Base-by-base conservation (phyloP, 371 early-diverging fungal species). In the Mucor sp. region DNA sequence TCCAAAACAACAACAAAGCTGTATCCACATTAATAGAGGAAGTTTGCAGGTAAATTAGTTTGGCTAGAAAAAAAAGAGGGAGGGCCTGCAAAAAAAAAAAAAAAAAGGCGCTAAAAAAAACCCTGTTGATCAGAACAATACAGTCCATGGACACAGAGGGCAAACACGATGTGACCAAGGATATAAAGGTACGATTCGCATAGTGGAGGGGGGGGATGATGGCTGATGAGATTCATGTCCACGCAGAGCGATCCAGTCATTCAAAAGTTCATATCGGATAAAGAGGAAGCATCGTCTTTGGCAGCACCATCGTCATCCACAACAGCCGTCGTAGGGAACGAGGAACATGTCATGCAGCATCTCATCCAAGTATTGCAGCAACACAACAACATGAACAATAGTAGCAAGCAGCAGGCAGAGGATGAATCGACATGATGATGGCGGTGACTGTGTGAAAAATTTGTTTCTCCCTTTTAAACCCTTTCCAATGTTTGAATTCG, bases 191-290 rank as follows among this genome's bases (percentile, higher is more conserved):
- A 63, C 43, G n/a, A 4, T 23, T 44, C 19, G 23, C n/a, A 9
- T 12, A 9, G 15, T 33, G 23, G 12, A 11, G 35, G 35, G 1
- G 35, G 35, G 8, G 12, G n/a, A 17, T 19, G 21, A 39, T 14
- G 4, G 23, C 53, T 53, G 14, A 53, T 27, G 21, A 12, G 8
- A 12, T 53, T 2, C 27, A 6, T 27, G 47, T 19, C 4, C n/a
- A n/a, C 15, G 28, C 58, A 72, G 72, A 68, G 43, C 61, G 72
- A 72, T 32, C 58, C 58, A 27, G 35, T 65, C n/a, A 58, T 72
- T 12, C 72, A 72, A 30, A 56, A 62, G 11, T 64, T 58, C 35
- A 58, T 53, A 15, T 12, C 53, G 2, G 53, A 53, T 12, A 53
- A 53, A 53, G 27, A 53, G 6, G 53, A 3, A 15, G 12, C 15